Evolutionary conservation across 352 stramenopile genomes (phyloP).

Genomic region (Ophiocytium majus): DNA sequence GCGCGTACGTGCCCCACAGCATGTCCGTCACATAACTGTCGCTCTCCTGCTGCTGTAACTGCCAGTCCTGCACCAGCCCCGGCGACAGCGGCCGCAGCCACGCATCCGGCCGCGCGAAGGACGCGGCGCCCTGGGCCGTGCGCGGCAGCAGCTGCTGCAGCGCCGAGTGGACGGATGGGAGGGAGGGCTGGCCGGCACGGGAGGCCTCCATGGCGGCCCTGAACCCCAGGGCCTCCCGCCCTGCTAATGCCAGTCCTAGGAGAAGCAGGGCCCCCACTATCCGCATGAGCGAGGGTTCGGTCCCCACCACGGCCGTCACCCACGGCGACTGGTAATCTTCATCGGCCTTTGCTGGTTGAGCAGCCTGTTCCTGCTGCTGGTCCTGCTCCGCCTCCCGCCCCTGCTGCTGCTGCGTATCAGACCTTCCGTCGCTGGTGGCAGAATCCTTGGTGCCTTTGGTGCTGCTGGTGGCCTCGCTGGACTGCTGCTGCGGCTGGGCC

Average conservation of each 20-base stretch:
- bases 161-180: neutral
- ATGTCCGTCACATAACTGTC: slow-evolving; percentile 21
- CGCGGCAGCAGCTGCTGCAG: neutral
- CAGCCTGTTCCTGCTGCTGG: neutral
- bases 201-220: neutral
- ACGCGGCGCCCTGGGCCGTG: neutral
- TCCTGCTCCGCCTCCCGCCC: neutral
- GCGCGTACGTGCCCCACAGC: slow-evolving; percentile 56
- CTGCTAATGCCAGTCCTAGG: neutral
- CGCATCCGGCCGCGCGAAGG: neutral
- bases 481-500: neutral
- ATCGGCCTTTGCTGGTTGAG: too few relatives aligned
- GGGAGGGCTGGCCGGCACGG: too few relatives aligned
- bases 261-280: neutral
- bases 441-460: neutral
- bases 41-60: neutral
- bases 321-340: neutral
- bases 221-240: neutral
- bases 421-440: neutral
- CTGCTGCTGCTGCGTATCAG: neutral
- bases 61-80: neutral
- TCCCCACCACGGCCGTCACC: neutral
- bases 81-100: neutral
- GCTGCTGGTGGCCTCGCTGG: too few relatives aligned
- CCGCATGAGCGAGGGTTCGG: neutral